Conservation (phyloP, 495 filamentous ascomycete genomes). For the Rhizodiscina lignyota region DNA sequence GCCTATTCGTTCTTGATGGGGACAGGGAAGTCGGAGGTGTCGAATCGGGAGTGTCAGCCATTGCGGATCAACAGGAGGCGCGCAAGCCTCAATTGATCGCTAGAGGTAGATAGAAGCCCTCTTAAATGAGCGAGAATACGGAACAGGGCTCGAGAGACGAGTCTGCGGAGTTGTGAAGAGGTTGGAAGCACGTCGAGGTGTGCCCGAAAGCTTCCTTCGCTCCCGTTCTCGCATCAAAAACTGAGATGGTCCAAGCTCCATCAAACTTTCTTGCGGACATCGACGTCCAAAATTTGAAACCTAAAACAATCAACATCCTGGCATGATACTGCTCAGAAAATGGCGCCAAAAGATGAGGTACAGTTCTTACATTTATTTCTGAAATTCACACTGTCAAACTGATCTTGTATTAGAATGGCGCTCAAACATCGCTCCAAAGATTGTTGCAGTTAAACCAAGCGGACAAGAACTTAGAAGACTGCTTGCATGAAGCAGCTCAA, state of each 20-base stretch:
- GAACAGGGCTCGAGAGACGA: background rate
- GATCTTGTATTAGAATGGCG: background rate
- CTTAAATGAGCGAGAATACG: background rate
- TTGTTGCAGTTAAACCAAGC: conserved; percentile 11
- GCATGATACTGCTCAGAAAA: background rate
- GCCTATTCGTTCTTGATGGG: conserved; percentile 39
- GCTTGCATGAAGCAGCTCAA: conserved; percentile 11
- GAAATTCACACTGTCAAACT: background rate
- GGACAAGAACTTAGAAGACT: conserved; percentile 9
- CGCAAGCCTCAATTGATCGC: too few relatives aligned
- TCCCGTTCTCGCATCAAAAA: background rate
- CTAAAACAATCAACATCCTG: background rate
- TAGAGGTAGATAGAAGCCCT: background rate
- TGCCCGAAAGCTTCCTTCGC: too few relatives aligned
- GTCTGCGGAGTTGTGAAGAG: conserved; percentile 10
- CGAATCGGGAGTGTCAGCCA: conserved; percentile 30
- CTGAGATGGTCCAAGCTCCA: conserved; percentile 3
- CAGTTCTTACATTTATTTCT: background rate
- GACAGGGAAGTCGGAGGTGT: conserved; percentile 30
- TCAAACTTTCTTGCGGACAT: too few relatives aligned
- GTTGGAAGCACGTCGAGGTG: conserved; percentile 13
- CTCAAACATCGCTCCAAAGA: conserved; percentile 8
- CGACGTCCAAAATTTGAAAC: background rate
- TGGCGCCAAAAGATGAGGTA: background rate
- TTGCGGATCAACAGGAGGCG: conserved; percentile 21